phyloP scores from a whole-genome alignment of 2,329 filamentous ascomycete species.

The Diaporthe sp. region DNA sequence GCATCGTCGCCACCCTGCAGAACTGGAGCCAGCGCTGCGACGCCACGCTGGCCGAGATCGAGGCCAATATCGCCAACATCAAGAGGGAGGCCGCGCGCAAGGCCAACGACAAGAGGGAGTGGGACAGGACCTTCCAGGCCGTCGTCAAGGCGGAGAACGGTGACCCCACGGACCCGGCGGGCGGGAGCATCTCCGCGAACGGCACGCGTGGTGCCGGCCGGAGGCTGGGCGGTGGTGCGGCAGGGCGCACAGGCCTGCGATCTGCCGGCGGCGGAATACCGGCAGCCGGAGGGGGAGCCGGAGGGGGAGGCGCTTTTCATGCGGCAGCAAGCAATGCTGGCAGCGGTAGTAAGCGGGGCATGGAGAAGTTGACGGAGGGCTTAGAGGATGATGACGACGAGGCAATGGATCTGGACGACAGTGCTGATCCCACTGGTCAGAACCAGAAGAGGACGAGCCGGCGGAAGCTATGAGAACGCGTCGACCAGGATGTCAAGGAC shows the following conservation, averaged over 20 bases:
- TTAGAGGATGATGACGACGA: slow-evolving; percentile 59
- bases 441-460: slow-evolving; percentile 68
- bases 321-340: not conserved
- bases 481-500: not conserved
- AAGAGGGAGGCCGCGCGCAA: slow-evolving; percentile 69
- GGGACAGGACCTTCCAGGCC: slow-evolving; percentile 63
- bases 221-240: slow-evolving; percentile 41
- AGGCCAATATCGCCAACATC: slow-evolving; percentile 79
- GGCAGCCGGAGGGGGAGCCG: not conserved
- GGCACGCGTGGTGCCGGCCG: slow-evolving; percentile 19
- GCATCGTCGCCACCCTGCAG: slow-evolving; percentile 76
- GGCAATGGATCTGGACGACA: slow-evolving; percentile 69
- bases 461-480: slow-evolving; percentile 63
- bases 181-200: slow-evolving; percentile 44
- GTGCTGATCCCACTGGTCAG: slow-evolving; percentile 64
- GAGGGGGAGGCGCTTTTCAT: not conserved
- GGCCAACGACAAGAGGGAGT: slow-evolving; percentile 63
- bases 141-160: slow-evolving; percentile 62
- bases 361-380: slow-evolving; percentile 56
- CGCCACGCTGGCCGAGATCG: slow-evolving; percentile 79
- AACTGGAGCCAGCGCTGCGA: slow-evolving; percentile 87
- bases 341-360: slow-evolving; percentile 41
- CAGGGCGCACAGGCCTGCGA: slow-evolving; percentile 18
- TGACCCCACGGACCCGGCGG: slow-evolving; percentile 33
- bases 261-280: not conserved